These are phyloP conservation scores for Cladosporium sp. DNA, from an alignment of 2,329 filamentous ascomycete species.

Conservation along the genomic window DNA sequence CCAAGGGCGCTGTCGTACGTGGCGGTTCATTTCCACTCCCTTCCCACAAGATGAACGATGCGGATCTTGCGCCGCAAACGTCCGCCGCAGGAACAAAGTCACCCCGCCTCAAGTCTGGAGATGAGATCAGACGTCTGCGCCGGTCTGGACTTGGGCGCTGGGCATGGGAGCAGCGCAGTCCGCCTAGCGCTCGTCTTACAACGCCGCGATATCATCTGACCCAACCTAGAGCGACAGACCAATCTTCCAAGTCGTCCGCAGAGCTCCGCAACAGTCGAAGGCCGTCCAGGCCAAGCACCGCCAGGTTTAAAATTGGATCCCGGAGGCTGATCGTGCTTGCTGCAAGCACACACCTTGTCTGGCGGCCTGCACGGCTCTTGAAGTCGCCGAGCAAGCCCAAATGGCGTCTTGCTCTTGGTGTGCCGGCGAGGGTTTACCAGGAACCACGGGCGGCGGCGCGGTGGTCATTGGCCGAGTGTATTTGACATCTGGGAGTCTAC, in stretches of 20 bases:
- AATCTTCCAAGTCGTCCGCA: too few relatives aligned
- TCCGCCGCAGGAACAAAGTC: not conserved
- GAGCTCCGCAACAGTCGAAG: too few relatives aligned
- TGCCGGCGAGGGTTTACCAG: not conserved
- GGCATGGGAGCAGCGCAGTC: not conserved
- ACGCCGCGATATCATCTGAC: not conserved
- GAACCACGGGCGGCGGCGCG: not conserved
- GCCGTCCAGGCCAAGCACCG: too few relatives aligned
- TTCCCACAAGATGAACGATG: too few relatives aligned
- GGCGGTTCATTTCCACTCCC: too few relatives aligned
- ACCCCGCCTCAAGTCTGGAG: not conserved
- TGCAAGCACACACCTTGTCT: too few relatives aligned
- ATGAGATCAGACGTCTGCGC: not conserved
- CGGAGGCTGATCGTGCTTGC: too few relatives aligned
- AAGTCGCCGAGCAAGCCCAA: too few relatives aligned
- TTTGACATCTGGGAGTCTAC: conserved; percentile 4
- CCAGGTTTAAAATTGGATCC: too few relatives aligned
- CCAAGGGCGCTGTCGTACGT: too few relatives aligned
- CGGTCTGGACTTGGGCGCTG: not conserved
- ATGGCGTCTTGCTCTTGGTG: not conserved
- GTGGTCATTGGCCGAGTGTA: not conserved
- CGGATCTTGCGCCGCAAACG: too few relatives aligned
- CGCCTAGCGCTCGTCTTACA: not conserved
- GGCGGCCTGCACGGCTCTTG: too few relatives aligned
- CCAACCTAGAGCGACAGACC: not conserved